Evolutionary conservation across 2,329 filamentous ascomycete genomes (phyloP).

Genomic region (Fusarium piperis): DNA sequence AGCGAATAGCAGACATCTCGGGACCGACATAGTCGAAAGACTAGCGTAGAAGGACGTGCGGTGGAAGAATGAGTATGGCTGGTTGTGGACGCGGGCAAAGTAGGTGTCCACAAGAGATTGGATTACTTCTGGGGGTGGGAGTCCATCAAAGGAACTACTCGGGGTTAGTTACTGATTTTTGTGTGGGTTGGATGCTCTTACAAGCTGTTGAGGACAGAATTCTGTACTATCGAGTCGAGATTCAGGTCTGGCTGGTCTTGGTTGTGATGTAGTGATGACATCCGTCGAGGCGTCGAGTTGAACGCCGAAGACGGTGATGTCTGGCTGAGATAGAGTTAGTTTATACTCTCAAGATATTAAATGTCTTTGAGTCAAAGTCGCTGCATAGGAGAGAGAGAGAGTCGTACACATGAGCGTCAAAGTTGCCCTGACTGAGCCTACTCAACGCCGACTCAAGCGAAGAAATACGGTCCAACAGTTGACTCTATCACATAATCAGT

Average conservation of each 20-base stretch:
- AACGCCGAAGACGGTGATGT: background rate
- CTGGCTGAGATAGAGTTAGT: background rate
- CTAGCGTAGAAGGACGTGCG: constrained; percentile 2
- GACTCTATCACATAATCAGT: background rate
- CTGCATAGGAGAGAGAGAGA: background rate
- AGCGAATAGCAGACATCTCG: background rate
- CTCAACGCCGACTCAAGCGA: constrained; percentile 5
- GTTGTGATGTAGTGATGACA: background rate
- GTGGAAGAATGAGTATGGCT: constrained; percentile 33
- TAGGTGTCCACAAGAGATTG: constrained; percentile 44
- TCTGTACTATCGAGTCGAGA: background rate
- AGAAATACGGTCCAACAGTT: constrained; percentile 9
- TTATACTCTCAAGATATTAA: background rate
- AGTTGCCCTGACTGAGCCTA: constrained; percentile 5
- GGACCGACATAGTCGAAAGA: background rate
- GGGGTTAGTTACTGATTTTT: background rate
- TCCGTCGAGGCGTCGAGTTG: background rate
- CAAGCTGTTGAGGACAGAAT: background rate
- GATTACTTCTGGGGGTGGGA: constrained; percentile 6
- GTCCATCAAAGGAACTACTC: background rate
- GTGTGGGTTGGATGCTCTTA: background rate
- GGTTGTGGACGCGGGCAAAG: constrained; percentile 44
- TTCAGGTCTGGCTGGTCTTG: background rate
- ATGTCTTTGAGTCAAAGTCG: background rate
- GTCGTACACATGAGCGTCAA: background rate